Evolutionary conservation across 2,329 filamentous ascomycete genomes (phyloP).

Genomic region (Leptoxyphium fumago): DNA sequence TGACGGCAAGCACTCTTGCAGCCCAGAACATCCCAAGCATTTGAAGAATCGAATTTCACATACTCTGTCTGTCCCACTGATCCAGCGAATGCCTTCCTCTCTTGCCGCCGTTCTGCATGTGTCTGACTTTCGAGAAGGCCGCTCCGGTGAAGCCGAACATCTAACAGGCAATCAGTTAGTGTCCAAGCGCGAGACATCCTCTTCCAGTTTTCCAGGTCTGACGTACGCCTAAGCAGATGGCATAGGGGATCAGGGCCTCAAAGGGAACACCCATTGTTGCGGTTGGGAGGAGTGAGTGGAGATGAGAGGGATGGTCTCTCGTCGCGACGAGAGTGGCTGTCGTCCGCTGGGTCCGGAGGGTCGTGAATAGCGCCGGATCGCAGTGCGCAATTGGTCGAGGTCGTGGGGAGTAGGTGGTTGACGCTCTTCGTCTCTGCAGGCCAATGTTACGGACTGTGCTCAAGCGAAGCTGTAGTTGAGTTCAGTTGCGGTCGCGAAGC

Average conservation of each 20-base stretch:
- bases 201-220: background rate
- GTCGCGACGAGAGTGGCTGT: no score
- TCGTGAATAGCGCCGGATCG: no score
- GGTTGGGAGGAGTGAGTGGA: background rate
- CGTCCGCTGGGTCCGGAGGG: no score
- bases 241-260: conserved; percentile 50
- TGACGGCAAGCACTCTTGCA: background rate
- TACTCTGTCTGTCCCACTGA: conserved; percentile 48
- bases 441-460: no score
- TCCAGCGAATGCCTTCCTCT: conserved; percentile 44
- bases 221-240: conserved; percentile 41
- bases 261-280: conserved; percentile 49
- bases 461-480: no score
- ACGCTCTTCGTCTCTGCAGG: no score
- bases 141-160: conserved; percentile 47
- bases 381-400: no score
- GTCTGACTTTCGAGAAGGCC: conserved; percentile 41
- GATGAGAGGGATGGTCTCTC: no score
- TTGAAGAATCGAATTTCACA: conserved; percentile 3
- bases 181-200: background rate
- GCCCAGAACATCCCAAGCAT: background rate
- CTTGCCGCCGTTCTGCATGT: conserved; percentile 50
- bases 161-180: conserved; percentile 21
- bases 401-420: no score
- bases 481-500: no score